A percentile compares a stretch with the other conserved stretches of the same genome.
These are phyloP conservation scores for Torrubiellomyces zombiae DNA, from an alignment of 2,329 filamentous ascomycete species.

Conservation along the genomic window DNA sequence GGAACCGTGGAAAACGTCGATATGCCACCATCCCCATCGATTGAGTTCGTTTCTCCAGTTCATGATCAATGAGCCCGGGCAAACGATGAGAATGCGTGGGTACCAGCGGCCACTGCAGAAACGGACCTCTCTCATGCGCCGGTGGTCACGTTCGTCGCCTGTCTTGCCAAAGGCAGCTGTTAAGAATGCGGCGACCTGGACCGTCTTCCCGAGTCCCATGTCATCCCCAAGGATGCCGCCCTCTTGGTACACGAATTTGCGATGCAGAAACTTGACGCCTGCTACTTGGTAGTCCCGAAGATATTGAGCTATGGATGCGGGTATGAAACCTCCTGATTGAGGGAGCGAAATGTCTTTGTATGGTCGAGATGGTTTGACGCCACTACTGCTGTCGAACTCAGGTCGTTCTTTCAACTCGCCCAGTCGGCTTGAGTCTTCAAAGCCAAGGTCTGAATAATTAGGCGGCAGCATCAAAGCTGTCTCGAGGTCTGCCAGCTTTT, in stretches of 20 bases:
- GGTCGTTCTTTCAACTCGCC: slow-evolving; percentile 47
- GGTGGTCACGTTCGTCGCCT: slow-evolving; percentile 68
- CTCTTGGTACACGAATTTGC: slow-evolving; percentile 77
- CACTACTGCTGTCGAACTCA: slow-evolving; percentile 36
- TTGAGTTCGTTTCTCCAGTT: slow-evolving; percentile 83
- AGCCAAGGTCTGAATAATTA: slow-evolving; percentile 55
- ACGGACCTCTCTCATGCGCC: slow-evolving; percentile 76
- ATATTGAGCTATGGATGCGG: slow-evolving; percentile 79
- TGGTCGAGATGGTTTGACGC: slow-evolving; percentile 45
- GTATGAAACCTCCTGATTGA: slow-evolving; percentile 66
- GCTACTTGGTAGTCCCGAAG: slow-evolving; percentile 81
- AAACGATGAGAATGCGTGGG: slow-evolving; percentile 60
- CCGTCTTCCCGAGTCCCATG: slow-evolving; percentile 94
- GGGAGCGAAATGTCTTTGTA: slow-evolving; percentile 63
- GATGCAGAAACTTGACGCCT: slow-evolving; percentile 72
- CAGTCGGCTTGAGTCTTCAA: slow-evolving; percentile 29
- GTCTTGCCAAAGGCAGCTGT: slow-evolving; percentile 89
- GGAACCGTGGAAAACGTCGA: slow-evolving; percentile 62
- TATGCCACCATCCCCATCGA: slow-evolving; percentile 92
- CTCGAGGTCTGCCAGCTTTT: slow-evolving; percentile 41
- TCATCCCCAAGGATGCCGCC: slow-evolving; percentile 89
- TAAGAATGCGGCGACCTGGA: slow-evolving; percentile 87
- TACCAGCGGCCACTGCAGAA: slow-evolving; percentile 55
- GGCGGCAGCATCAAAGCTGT: slow-evolving; percentile 64
- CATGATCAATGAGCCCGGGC: slow-evolving; percentile 70